Percentiles rank a stretch among this genome's conserved stretches.
phyloP scores from a whole-genome alignment of 2,329 filamentous ascomycete species.

The Sordariomycetes sp. region DNA sequence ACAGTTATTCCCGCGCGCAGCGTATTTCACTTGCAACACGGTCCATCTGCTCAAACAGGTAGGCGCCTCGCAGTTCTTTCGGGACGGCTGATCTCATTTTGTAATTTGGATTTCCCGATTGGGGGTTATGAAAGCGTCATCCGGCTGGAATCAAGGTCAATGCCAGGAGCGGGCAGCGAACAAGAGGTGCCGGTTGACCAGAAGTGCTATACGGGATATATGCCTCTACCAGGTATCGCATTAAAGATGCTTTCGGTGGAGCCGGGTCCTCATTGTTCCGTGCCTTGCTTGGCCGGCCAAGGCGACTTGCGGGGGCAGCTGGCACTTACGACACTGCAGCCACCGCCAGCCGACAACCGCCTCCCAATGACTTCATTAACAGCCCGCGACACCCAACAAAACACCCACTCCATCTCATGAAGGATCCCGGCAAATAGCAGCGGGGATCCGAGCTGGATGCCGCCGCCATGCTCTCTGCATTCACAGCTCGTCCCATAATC shows the following conservation, averaged over 20 bases:
- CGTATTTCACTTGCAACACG: too few relatives aligned
- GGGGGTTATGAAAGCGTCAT: too few relatives aligned
- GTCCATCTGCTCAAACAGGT: too few relatives aligned
- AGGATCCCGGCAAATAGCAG: neutral
- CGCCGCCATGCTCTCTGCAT: constrained; percentile 83
- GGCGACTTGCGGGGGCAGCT: neutral
- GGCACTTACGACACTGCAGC: neutral
- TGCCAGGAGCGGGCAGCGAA: neutral
- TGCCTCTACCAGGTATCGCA: neutral
- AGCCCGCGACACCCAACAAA: neutral
- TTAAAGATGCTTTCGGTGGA: too few relatives aligned
- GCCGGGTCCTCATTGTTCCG: too few relatives aligned
- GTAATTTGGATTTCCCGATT: too few relatives aligned
- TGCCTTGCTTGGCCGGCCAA: too few relatives aligned
- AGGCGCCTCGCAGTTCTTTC: too few relatives aligned
- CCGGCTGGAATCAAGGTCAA: too few relatives aligned
- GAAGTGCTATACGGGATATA: neutral
- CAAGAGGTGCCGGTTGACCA: neutral
- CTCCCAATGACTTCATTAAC: constrained; percentile 4
- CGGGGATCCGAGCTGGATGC: constrained; percentile 24
- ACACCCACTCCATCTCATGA: neutral
- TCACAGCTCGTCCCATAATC: constrained; percentile 90
- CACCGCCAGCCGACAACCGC: neutral
- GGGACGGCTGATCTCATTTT: too few relatives aligned
- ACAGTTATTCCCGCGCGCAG: too few relatives aligned